Evolutionary conservation across 192 early-diverging fungal genomes (phyloP), one percentile per base, ranked within the genome.

Genomic region (Coemansia sp.): DNA sequence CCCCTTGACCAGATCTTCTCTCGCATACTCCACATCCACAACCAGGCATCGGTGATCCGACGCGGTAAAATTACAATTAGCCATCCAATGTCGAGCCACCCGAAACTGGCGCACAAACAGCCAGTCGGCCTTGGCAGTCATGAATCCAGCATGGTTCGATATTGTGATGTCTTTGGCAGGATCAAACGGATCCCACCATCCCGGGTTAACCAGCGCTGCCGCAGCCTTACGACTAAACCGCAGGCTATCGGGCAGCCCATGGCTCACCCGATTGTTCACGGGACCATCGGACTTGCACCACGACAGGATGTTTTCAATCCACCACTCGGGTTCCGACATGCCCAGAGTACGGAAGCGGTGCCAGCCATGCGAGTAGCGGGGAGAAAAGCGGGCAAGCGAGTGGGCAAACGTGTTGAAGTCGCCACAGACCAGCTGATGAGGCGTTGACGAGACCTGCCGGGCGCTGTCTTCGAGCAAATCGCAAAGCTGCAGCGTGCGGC

Each of bases 371-470:
- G 81, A 75, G 56, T 84, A 88, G 30, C 58, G 65, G 6, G 84
- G 82, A 32, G 86, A 86, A 2, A 91, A 57, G 7, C 89, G 76
- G 2, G 84, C 88, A 26, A 88, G 78, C 14, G 88, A 89, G 53
- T 89, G 89, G 3, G 83, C 86, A 71, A 88, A 87, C 0, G 89
- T 91, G 58, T 91, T 91, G 21, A 91, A 52, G 54, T 91, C 89
- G 21, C 89, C 89, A 60, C 84, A 84, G 6, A 91, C 66, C 15
- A 87, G 45, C 61, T 91, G 89, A 51, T 89, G 82, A 9, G 88
- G 89, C 20, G 69, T 64, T 51, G 0, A 43, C 37, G 0, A 59
- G 1, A 3, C 55, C 14, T 82, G 57, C 1, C 49, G 21, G 0
- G 61, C 51, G 31, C 87, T 82, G 58, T 89, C 85, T 32, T 67